Conservation (phyloP, 805 yeast species). For the Yarrowia yakushimensis region DNA sequence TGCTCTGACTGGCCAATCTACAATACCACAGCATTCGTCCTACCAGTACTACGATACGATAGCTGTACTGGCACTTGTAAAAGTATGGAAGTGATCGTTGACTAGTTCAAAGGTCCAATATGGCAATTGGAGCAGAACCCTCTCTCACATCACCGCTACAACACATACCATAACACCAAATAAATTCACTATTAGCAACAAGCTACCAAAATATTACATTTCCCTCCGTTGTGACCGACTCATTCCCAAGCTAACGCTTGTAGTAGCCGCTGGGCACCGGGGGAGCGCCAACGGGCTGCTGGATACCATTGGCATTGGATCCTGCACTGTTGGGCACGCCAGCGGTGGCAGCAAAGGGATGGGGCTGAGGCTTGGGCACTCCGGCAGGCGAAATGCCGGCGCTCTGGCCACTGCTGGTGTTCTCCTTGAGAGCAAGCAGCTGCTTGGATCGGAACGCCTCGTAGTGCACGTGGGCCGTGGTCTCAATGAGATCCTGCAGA, state of each 20-base stretch:
- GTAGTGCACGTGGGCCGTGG: constrained; percentile 82
- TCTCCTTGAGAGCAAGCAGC: constrained; percentile 88
- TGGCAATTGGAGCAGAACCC: no score
- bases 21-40: no score
- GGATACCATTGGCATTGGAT: background rate
- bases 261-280: constrained; percentile 20
- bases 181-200: constrained; percentile 3
- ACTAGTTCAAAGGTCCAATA: no score
- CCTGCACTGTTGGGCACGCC: constrained; percentile 12
- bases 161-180: constrained; percentile 11
- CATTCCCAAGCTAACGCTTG: background rate
- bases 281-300: constrained; percentile 16
- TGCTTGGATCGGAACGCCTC: constrained; percentile 93
- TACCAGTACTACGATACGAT: no score
- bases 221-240: background rate
- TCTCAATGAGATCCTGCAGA: constrained; percentile 90
- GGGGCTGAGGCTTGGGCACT: background rate
- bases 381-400: constrained; percentile 12
- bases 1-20: no score
- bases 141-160: no score
- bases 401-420: constrained; percentile 35
- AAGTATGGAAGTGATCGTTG: no score
- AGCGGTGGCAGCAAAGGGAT: constrained; percentile 10
- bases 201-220: constrained; percentile 10
- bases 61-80: no score